Percentiles rank a stretch among this genome's conserved stretches.
phyloP scores from a whole-genome alignment of 805 yeast species.

The Candida ortonii region DNA sequence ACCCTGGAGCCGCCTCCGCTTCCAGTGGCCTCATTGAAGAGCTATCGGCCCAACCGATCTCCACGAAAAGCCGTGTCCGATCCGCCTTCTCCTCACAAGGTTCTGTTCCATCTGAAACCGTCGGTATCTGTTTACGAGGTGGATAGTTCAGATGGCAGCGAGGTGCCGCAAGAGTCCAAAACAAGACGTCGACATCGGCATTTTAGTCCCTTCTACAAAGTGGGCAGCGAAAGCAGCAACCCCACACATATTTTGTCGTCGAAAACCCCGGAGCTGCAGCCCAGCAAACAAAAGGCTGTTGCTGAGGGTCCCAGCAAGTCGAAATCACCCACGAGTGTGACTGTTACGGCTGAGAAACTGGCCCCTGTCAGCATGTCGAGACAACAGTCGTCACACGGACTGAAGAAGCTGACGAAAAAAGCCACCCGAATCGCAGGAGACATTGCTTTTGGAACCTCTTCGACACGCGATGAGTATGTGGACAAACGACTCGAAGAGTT shows the following conservation, averaged over 20 bases:
- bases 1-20: no score
- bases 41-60: no score
- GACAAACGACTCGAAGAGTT: constrained; percentile 19
- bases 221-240: constrained; percentile 2
- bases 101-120: no score
- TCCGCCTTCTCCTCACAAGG: no score
- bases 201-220: constrained; percentile 9
- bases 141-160: no score
- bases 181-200: constrained; percentile 5
- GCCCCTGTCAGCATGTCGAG: constrained; percentile 12
- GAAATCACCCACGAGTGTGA: no score
- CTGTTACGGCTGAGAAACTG: no score
- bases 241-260: constrained; percentile 1
- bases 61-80: no score
- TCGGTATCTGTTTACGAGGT: no score
- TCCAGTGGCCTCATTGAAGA: no score
- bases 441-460: constrained; percentile 29
- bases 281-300: not conserved
- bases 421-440: constrained; percentile 32
- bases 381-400: constrained; percentile 10
- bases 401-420: constrained; percentile 25
- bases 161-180: no score
- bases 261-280: not conserved
- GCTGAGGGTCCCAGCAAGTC: constrained; percentile 2
- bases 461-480: constrained; percentile 11